Evolutionary conservation across 352 stramenopile genomes (phyloP).

Genomic region (Lagenidium giganteum): DNA sequence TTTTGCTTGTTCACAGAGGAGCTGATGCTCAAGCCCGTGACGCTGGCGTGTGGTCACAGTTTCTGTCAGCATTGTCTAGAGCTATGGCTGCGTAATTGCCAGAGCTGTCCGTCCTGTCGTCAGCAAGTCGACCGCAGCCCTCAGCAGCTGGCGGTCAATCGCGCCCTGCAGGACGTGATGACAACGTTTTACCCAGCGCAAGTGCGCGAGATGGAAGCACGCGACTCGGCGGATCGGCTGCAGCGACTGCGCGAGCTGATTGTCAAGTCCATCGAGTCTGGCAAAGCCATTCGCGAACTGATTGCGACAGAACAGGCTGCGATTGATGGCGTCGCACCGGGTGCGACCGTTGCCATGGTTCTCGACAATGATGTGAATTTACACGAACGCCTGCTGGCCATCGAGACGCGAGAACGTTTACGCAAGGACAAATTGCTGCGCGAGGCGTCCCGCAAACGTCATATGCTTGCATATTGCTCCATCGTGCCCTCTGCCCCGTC

Average conservation of each 20-base stretch:
- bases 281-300: constrained; percentile 22
- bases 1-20: constrained; percentile 16
- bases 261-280: constrained; percentile 16
- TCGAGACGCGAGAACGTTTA: constrained; percentile 34
- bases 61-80: constrained; percentile 41
- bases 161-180: constrained; percentile 31
- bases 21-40: constrained; percentile 40
- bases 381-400: constrained; percentile 29
- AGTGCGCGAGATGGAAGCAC: constrained; percentile 21
- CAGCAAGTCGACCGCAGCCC: constrained; percentile 9
- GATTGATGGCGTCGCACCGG: constrained; percentile 10
- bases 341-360: constrained; percentile 23
- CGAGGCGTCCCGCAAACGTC: constrained; percentile 29
- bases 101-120: constrained; percentile 33
- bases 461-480: constrained; percentile 30
- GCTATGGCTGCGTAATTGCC: constrained; percentile 31
- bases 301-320: constrained; percentile 17
- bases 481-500: too few species aligned
- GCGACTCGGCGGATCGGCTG: constrained; percentile 22
- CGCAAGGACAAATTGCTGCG: constrained; percentile 34
- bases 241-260: constrained; percentile 25
- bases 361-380: constrained; percentile 28
- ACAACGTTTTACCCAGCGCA: constrained; percentile 20
- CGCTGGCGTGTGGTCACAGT: constrained; percentile 34
- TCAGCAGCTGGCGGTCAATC: constrained; percentile 19